Evolutionary conservation across 805 yeast species (phyloP).

Genomic region (Candida xiaguanensis): DNA sequence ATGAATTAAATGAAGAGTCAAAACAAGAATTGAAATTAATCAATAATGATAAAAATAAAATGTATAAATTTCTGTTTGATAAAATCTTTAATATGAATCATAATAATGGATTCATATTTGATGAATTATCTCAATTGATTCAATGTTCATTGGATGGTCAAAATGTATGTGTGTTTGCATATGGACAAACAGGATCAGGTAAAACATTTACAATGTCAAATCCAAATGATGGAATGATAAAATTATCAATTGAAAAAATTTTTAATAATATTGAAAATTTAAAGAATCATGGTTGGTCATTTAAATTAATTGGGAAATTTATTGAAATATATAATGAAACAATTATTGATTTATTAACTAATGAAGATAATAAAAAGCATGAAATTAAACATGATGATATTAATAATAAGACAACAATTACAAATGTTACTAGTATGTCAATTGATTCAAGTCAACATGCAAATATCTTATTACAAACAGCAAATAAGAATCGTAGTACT

Average conservation of each 20-base stretch:
- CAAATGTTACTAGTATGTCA: conserved; percentile 50
- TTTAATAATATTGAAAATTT: conserved; percentile 52
- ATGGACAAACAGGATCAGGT: conserved; percentile 96
- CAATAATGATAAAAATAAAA: conserved; percentile 3
- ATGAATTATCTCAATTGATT: conserved; percentile 79
- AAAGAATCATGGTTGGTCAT: conserved; percentile 59
- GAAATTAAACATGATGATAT: conserved; percentile 71
- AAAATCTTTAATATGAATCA: conserved; percentile 59
- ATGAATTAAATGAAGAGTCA: conserved; percentile 29
- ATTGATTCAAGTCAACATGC: conserved; percentile 51
- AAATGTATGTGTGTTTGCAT: conserved; percentile 91
- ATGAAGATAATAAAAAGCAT: conserved; percentile 32
- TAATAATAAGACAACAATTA: conserved; percentile 52
- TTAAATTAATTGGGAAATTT: conserved; percentile 65
- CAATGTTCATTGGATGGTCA: conserved; percentile 80
- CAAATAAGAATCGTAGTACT: conserved; percentile 62
- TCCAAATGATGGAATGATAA: conserved; percentile 72
- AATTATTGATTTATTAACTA: conserved; percentile 61
- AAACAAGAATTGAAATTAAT: conserved; percentile 26
- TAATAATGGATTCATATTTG: conserved; percentile 65
- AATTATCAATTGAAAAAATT: conserved; percentile 67
- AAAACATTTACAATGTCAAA: conserved; percentile 88
- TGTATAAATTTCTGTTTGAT: conserved; percentile 63
- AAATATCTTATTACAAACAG: conserved; percentile 45
- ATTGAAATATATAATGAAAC: conserved; percentile 87